Conservation (phyloP, 495 filamentous ascomycete species). For the Lophiostoma macrostomum region DNA sequence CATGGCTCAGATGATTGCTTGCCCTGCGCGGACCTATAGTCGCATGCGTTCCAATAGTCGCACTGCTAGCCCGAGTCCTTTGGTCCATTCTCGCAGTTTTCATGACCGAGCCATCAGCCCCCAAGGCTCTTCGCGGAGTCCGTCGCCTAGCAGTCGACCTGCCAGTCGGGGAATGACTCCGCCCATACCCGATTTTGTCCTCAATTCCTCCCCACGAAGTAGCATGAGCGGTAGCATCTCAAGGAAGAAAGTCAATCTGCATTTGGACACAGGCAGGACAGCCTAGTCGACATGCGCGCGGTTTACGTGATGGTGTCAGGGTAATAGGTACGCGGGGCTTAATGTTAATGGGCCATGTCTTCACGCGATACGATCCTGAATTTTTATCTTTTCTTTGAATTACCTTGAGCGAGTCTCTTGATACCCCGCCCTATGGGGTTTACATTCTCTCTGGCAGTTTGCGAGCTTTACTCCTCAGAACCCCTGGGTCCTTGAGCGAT, state of each 20-base stretch:
- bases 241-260: slow-evolving; percentile 3
- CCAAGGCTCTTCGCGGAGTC: slow-evolving; percentile 32
- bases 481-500: too few species aligned
- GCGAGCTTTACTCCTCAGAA: too few species aligned
- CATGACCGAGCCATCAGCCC: slow-evolving; percentile 43
- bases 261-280: background rate
- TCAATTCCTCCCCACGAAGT: slow-evolving; percentile 48
- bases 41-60: slow-evolving; percentile 64
- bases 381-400: slow-evolving; percentile 4
- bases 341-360: slow-evolving; percentile 9
- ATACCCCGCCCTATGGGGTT: too few species aligned
- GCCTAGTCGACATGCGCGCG: too few species aligned
- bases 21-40: slow-evolving; percentile 50
- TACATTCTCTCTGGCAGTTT: background rate
- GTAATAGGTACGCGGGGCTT: background rate
- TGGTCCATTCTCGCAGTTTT: slow-evolving; percentile 50
- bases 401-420: too few species aligned
- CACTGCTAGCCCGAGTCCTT: slow-evolving; percentile 52
- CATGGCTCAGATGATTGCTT: slow-evolving; percentile 61
- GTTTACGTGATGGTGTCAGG: background rate
- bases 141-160: slow-evolving; percentile 24
- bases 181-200: slow-evolving; percentile 57
- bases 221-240: slow-evolving; percentile 39
- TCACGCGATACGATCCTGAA: background rate
- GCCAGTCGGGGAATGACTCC: slow-evolving; percentile 48